phyloP scores from a whole-genome alignment of 495 filamentous ascomycete genomes.

The Hypoxylon intermedium region DNA sequence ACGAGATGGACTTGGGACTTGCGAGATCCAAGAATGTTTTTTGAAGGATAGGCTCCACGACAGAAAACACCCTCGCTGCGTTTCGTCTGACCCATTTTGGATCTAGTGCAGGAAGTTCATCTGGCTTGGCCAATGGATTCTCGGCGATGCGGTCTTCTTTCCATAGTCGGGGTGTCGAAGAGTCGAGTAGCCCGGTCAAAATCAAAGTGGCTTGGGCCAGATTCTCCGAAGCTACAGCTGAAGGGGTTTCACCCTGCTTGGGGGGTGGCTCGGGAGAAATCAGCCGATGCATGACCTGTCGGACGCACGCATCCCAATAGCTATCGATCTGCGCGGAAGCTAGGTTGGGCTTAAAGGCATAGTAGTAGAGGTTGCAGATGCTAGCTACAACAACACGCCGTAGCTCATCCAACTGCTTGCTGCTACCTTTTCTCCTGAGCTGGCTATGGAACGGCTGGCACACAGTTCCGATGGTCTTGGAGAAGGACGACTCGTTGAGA shows the following conservation, averaged over 20 bases:
- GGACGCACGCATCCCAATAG: conserved; percentile 81
- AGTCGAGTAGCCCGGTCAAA: conserved; percentile 72
- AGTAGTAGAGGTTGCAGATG: conserved; percentile 84
- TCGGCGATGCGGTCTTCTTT: conserved; percentile 71
- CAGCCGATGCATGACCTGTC: conserved; percentile 58
- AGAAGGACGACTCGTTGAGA: conserved; percentile 65
- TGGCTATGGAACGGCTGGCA: conserved; percentile 72
- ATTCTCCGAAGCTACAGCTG: conserved; percentile 29
- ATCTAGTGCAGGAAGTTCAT: conserved; percentile 81
- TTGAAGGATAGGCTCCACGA: conserved; percentile 69
- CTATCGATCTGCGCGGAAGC: conserved; percentile 67
- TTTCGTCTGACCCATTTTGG: conserved; percentile 86
- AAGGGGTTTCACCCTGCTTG: conserved; percentile 29
- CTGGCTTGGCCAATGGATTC: conserved; percentile 60
- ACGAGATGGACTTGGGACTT: conserved; percentile 55
- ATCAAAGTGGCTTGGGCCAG: conserved; percentile 64
- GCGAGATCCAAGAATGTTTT: conserved; percentile 60
- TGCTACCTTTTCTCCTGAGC: conserved; percentile 66
- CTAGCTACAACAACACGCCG: conserved; percentile 69
- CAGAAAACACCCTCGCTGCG: conserved; percentile 62
- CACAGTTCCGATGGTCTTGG: conserved; percentile 68
- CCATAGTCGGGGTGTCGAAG: conserved; percentile 71
- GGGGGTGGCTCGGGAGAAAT: conserved; percentile 38
- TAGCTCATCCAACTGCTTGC: conserved; percentile 62
- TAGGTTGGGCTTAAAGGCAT: conserved; percentile 76